A percentile compares a stretch with the other conserved stretches of the same genome.
phyloP scores from a whole-genome alignment of 345 rosid species.

The Salix viminalis region DNA sequence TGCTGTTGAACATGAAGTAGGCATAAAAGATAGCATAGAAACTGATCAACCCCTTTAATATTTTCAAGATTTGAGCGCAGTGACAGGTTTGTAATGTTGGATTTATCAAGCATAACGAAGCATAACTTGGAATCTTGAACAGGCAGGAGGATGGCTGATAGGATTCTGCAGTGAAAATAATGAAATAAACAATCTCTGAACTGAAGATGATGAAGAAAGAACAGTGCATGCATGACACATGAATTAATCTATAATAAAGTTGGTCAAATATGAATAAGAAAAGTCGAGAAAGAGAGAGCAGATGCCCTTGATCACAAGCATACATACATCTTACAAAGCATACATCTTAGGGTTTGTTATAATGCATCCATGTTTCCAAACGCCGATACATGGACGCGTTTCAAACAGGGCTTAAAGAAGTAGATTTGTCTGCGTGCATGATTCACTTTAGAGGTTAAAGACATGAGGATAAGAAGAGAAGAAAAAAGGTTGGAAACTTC shows the following conservation, averaged over 20 bases:
- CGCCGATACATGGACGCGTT: too few relatives aligned
- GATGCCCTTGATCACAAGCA: neutral
- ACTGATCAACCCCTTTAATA: neutral
- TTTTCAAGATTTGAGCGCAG: neutral
- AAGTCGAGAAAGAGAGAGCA: neutral
- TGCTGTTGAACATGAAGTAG: neutral
- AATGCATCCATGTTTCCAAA: neutral
- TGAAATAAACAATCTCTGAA: neutral
- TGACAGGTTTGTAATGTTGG: neutral
- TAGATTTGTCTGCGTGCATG: neutral
- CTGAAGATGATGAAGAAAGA: neutral
- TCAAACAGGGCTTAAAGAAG: neutral
- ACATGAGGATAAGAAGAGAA: neutral
- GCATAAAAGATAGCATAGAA: neutral
- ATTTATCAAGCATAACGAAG: neutral
- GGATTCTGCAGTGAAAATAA: neutral
- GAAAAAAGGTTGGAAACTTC: neutral
- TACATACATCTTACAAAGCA: neutral
- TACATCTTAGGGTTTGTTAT: neutral
- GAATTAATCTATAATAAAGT: neutral
- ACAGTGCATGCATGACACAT: neutral
- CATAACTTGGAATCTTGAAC: conserved; percentile 4
- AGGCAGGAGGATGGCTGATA: neutral
- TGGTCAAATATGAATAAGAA: neutral
- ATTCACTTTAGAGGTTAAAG: neutral